Evolutionary conservation across 257 asterid species (phyloP), one percentile per base, ranked within the genome.

Genomic region (Plantago ovata): DNA sequence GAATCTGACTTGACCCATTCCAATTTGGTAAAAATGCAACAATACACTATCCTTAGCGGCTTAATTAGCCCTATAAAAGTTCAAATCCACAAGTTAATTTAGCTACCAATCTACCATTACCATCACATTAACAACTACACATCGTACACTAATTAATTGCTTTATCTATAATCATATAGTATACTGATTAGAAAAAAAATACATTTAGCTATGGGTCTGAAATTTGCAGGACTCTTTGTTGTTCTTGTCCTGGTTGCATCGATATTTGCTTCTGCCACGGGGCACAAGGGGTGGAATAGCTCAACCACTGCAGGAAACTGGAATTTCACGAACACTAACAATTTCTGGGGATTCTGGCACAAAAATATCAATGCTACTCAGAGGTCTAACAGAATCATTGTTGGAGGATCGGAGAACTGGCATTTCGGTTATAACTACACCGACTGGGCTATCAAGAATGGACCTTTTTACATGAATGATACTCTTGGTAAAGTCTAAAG

Each of bases 391-490:
- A 61, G 55, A 50, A 53, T 73, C 18, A 57, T 71, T 3, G 81
- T 82, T 10, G 89, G 89, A 7, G 89, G 80, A 1, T 62, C 83
- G 0, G 80, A 74, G 15, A 60, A 72, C 20, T 82, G 89, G 89
- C 81, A 56, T 12, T 82, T 57, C 38, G 89, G 83, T 22, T 76
- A 68, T 43, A 77, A 82, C 57, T 82, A 82, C 60, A 73, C 79
- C 10, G 85, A 76, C 16, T 82, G 89, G 89, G 73, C 83, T 59
- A 65, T 60, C 63, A 71, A 56, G 56, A 74, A 69, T 21, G 75
- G 76, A 0, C 81, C 85, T 10, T 79, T 82, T 42, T 78, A 68
- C 60, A 42, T 82, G 13, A 77, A 79, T 0, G 89, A 82, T 43
- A 69, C 66, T 19, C 56, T 82, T 9, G 85, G 85, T 82, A 81